Base-by-base conservation (phyloP, 441 rosid genomes). In the Brassica balearica region DNA sequence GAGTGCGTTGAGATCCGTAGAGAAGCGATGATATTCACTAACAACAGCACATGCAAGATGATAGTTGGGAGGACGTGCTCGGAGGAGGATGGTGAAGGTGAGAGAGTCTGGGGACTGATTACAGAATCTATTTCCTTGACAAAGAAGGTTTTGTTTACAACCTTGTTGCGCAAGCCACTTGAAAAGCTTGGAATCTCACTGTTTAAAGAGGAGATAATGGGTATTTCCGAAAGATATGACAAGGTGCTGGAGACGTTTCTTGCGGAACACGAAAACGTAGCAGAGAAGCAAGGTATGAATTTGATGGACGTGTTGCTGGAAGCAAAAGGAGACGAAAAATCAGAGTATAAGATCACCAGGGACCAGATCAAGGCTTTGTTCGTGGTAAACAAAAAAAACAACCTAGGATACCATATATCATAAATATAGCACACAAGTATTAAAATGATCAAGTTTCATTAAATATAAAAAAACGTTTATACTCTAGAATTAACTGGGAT, bases 221-320 rank as follows among this genome's bases (percentile, higher is more conserved):
- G 56, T n/a, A 48, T 48, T 48, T 48, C 56, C 56, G 56, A 4
- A 48, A 48, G 56, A 48, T 48, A 48, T 48, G 56, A 48, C 56
- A 48, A 48, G 56, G 56, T 48, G 56, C 17, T 48, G 56, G 56
- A 48, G 56, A n/a, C 56, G 17, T 48, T 48, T 48, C 56, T 48
- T 48, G 56, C 56, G 56, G 56, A 48, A 48, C 56, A 48, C 56
- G 56, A 48, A 48, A 48, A 48, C 17, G 19, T 48, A 48, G 56
- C 56, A 48, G 56, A 48, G 56, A 48, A 48, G 56, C 56, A 48
- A 48, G 56, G 56, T 48, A 48, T 48, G 56, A 5, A 48, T 48
- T 48, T 48, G 56, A 48, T 48, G 56, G 56, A 48, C 56, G 56
- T 48, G 17, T n/a, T 48, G 56, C n/a, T 48, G 56, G 56, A 48